Evolutionary conservation across 1,139 yeast genomes (phyloP), one percentile per base, ranked within the genome.

Genomic region (Suhomyces anneliseae): DNA sequence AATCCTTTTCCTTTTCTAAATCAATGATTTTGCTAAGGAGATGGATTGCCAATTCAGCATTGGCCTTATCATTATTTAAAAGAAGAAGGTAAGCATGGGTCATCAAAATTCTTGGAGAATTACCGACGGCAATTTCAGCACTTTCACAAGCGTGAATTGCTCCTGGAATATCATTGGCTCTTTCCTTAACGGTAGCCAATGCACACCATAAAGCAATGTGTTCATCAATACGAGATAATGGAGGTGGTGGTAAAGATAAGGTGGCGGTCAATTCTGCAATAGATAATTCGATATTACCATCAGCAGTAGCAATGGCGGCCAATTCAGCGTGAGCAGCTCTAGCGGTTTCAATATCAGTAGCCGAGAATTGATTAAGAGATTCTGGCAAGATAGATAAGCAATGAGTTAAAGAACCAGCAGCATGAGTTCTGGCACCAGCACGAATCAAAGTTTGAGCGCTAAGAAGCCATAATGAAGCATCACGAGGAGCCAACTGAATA

Each of bases 201-300:
- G 80, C 79, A 53, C 82, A 74, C 79, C 83, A 78, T 29, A 79
- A 62, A 1, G 79, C 72, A 10, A 76, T 70, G 54, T 73, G 77
- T 44, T 74, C 78, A 48, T 77, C 79, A 11, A 68, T 58, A 44
- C 78, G 63, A 5, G 73, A 66, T 33, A 72, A 64, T 11, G 81
- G 75, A 11, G 79, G 77, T 2, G 82, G 79, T 1, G 79, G 79
- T 38, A 78, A 62, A 31, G 79, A 68, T 46, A 80, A 63, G 0
- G 83, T 78, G 0, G 76, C 72, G 11, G 74, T 69, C 34, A 80
- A 58, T 56, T 81, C 84, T 9, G 72, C 65, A 12, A 76, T 72
- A 24, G 80, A 75, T 38, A 66, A 55, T 46, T 78, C 80, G 42
- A 75, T 68, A 55, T 79, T 72, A 19, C 77, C 77, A 38, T 78